phyloP scores from a whole-genome alignment of 306 rosid genomes.

The Begonia masoniana region DNA sequence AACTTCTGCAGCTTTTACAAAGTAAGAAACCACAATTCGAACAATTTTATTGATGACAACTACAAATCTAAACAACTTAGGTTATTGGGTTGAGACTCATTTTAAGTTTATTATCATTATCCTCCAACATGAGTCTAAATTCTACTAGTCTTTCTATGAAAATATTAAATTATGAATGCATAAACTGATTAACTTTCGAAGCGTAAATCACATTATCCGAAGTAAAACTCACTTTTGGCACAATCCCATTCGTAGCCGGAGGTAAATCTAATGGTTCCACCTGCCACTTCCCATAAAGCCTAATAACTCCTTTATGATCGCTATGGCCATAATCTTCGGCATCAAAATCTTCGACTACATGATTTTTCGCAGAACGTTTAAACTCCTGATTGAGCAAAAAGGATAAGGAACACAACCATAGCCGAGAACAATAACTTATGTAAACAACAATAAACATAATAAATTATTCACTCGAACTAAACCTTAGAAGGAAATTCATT shows the following conservation, averaged over 20 bases:
- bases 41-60: not conserved
- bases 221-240: constrained; percentile 56
- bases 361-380: constrained; percentile 37
- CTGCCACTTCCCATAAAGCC: constrained; percentile 91
- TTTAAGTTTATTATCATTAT: no score
- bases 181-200: no score
- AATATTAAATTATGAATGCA: no score
- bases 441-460: constrained; percentile 5
- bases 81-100: no score
- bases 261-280: constrained; percentile 71
- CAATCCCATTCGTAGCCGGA: constrained; percentile 68
- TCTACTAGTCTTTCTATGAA: no score
- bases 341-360: constrained; percentile 40
- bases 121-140: no score
- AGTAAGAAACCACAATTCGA: constrained; percentile 1
- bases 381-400: constrained; percentile 35
- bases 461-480: constrained; percentile 6
- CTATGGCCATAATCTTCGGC: constrained; percentile 35
- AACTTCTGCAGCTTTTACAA: not conserved
- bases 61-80: no score
- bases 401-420: not conserved
- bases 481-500: constrained; percentile 74
- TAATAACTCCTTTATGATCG: constrained; percentile 34
- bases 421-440: constrained; percentile 2
- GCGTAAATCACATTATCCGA: no score